phyloP scores from a whole-genome alignment of 2,329 filamentous ascomycete species.

The Apiospora malaysiana region DNA sequence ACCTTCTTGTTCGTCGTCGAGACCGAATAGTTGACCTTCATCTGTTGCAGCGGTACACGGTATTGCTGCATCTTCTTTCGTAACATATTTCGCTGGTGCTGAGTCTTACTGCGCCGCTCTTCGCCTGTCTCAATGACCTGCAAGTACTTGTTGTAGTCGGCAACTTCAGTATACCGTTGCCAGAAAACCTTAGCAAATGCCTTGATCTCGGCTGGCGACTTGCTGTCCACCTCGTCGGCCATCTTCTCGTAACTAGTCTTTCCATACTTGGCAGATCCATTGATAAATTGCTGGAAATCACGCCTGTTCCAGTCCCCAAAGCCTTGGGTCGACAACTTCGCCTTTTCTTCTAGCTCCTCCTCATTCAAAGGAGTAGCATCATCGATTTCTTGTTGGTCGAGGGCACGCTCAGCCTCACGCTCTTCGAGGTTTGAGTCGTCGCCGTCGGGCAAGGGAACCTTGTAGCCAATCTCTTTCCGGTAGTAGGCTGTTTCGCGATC shows the following conservation, averaged over 20 bases:
- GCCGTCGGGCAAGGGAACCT: constrained; percentile 87
- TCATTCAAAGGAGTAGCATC: constrained; percentile 87
- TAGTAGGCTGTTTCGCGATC: constrained; percentile 96
- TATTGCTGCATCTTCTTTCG: constrained; percentile 96
- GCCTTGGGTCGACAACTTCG: constrained; percentile 78
- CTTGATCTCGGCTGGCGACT: constrained; percentile 83
- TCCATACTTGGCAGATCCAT: constrained; percentile 91
- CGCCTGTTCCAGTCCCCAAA: constrained; percentile 96
- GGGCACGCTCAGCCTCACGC: constrained; percentile 83
- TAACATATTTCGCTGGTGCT: constrained; percentile 91
- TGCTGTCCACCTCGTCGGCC: constrained; percentile 88
- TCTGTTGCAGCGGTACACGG: constrained; percentile 94
- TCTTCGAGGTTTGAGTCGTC: constrained; percentile 86
- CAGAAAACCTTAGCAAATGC: constrained; percentile 95
- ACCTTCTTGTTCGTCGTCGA: constrained; percentile 99
- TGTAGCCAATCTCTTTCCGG: constrained; percentile 95
- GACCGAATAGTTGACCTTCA: constrained; percentile 98
- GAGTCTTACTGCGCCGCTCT: constrained; percentile 84
- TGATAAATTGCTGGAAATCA: constrained; percentile 98
- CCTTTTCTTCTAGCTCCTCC: constrained; percentile 87
- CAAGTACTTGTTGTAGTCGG: constrained; percentile 88
- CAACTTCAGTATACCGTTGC: constrained; percentile 90
- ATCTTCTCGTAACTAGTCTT: constrained; percentile 86
- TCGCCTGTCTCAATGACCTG: constrained; percentile 91
- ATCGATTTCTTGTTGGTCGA: constrained; percentile 92